A percentile compares a stretch with the other conserved stretches of the same genome.
Conservation (phyloP, 768 basidiomycete genomes). For the Mycena albidolilacea region DNA sequence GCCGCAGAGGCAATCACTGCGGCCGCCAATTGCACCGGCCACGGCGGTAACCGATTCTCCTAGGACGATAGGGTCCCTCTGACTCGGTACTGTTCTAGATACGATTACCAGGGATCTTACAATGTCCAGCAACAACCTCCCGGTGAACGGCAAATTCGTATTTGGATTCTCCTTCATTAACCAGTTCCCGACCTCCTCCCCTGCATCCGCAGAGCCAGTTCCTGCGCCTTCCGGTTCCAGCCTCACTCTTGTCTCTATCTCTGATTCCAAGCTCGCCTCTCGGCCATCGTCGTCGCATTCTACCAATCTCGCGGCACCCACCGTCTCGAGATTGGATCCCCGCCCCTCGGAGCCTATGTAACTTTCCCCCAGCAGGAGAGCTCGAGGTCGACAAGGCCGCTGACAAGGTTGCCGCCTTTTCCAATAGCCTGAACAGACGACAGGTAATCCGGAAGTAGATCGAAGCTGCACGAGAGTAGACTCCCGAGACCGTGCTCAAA, state of each 20-base stretch:
- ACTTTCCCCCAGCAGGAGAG: conserved; percentile 34
- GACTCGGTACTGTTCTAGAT: conserved; percentile 55
- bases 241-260: conserved; percentile 25
- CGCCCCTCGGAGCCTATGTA: conserved; percentile 26
- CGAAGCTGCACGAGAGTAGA: too few relatives aligned
- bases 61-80: conserved; percentile 39
- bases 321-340: conserved; percentile 1
- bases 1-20: conserved; percentile 68
- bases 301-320: conserved; percentile 20
- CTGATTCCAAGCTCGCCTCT: conserved; percentile 35
- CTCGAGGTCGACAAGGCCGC: conserved; percentile 18
- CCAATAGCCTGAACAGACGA: too few relatives aligned
- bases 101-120: conserved; percentile 83
- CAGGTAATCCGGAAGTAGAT: too few relatives aligned
- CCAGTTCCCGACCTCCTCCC: conserved; percentile 46
- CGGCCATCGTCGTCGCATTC: conserved; percentile 30
- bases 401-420: too few relatives aligned
- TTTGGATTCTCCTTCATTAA: conserved; percentile 67
- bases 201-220: conserved; percentile 40
- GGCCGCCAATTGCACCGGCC: conserved; percentile 59
- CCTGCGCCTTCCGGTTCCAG: conserved; percentile 37
- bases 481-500: too few relatives aligned
- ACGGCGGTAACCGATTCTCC: conserved; percentile 47
- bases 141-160: conserved; percentile 87
- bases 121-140: conserved; percentile 80